Percentiles rank a stretch among this genome's conserved stretches.
Evolutionary conservation across 2,329 filamentous ascomycete genomes (phyloP).

Genomic region (Stagonosporopsis cucurbitacearum): DNA sequence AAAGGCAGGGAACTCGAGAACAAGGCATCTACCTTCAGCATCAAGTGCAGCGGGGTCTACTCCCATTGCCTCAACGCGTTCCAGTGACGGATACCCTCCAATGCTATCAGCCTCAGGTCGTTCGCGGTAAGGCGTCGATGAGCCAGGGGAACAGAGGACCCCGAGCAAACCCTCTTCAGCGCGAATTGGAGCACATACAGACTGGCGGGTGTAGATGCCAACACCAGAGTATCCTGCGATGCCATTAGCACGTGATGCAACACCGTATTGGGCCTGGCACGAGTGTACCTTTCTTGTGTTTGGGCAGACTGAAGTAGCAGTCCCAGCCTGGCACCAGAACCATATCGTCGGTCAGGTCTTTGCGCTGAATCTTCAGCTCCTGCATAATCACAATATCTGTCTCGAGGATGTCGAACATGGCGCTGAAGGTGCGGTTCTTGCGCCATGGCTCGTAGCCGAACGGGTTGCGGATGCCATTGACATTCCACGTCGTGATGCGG

Average conservation of each 20-base stretch:
- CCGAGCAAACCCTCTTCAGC: constrained; percentile 96
- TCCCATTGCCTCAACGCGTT: constrained; percentile 68
- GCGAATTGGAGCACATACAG: constrained; percentile 81
- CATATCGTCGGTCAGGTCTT: constrained; percentile 94
- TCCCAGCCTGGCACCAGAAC: constrained; percentile 95
- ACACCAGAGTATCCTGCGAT: constrained; percentile 87
- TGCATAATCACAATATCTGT: constrained; percentile 95
- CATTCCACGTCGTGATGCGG: constrained; percentile 72
- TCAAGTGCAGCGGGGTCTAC: constrained; percentile 77
- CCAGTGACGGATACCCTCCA: constrained; percentile 80
- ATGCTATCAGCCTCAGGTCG: constrained; percentile 77
- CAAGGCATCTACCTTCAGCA: constrained; percentile 87
- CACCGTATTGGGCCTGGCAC: not conserved
- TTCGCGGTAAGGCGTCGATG: constrained; percentile 73
- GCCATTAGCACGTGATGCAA: constrained; percentile 20
- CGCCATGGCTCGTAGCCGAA: constrained; percentile 62
- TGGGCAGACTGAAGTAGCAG: constrained; percentile 91
- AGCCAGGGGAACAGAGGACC: constrained; percentile 74
- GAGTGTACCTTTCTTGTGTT: constrained; percentile 81
- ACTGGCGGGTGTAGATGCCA: constrained; percentile 90
- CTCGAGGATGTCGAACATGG: constrained; percentile 93
- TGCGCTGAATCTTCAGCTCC: constrained; percentile 93
- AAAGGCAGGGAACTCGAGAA: constrained; percentile 93
- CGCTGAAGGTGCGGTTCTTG: constrained; percentile 54
- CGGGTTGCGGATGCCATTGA: constrained; percentile 62